Base-by-base conservation (phyloP, 352 stramenopile genomes). In the Globisporangium recalcitrans region DNA sequence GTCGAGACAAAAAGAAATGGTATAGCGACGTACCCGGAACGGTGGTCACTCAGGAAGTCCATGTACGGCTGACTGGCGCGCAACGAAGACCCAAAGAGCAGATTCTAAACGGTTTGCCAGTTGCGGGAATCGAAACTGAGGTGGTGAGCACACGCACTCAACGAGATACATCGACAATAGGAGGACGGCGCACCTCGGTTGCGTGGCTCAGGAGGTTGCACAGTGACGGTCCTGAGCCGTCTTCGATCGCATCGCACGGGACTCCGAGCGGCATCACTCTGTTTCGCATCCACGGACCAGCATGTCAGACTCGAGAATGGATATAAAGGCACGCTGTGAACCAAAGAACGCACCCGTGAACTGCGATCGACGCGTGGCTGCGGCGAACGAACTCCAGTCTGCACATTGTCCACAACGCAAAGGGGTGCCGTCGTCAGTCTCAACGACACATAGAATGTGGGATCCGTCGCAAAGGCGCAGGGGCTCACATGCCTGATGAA, bases 181-280 rank as follows among this genome's bases (percentile, higher is more conserved):
- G 11, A 62, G 24, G 3, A 6, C 16, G 21, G 10, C 58, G 34
- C 32, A 81, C 75, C 66, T 90, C 82, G 1, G 82, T 86, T 13
- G 75, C 83, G 53, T 87, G 77, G 52, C 75, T 88, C 7, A 91
- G 61, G 7, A 88, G 49, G 11, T 75, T 90, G 60, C 71, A 82
- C 14, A 91, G 63, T 11, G 82, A 83, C 2, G 80, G 69, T 0
- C 80, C 78, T 0, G 71, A 83, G 38, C 85, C 70, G 10, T 76
- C 63, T 47, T 90, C 78, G 34, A 91, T 77, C 13, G 76, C 72
- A 21, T 74, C 68, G 32, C 78, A 88, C 2, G 77, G 64, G 31
- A 91, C 53, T 8, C 82, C 82, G 1, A 77, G 42, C 0, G 74
- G 66, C 34, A 78, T 67, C 24, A 88, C 65, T 11, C 77, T 87